phyloP scores from a whole-genome alignment of 2,329 filamentous ascomycete genomes.

The Aspergillus sp. region DNA sequence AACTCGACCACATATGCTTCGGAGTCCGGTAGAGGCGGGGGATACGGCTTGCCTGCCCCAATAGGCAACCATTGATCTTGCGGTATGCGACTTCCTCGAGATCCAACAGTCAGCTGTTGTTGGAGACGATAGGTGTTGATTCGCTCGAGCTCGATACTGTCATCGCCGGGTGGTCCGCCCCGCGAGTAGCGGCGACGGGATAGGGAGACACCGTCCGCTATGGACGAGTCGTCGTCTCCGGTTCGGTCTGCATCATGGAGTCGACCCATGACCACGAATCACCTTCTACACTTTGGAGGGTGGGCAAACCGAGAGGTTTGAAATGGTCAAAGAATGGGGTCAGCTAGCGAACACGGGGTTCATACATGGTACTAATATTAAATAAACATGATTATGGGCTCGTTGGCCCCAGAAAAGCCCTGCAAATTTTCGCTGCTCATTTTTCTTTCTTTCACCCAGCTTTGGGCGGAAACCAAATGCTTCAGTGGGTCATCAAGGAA shows the following conservation, averaged over 20 bases:
- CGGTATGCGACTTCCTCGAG: slow-evolving; percentile 18
- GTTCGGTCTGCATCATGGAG: not conserved
- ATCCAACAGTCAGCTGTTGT: slow-evolving; percentile 23
- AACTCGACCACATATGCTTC: slow-evolving; percentile 59
- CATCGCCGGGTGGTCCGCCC: not conserved
- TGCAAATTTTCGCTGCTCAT: not conserved
- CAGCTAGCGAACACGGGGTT: not conserved
- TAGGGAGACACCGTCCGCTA: not conserved
- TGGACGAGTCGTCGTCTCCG: not conserved
- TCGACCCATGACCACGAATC: not conserved
- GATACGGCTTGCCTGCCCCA: slow-evolving; percentile 49
- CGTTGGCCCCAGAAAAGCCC: not conserved
- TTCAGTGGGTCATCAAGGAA: not conserved
- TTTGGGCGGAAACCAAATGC: not conserved
- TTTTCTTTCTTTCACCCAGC: not conserved
- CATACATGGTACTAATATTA: not conserved
- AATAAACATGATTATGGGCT: not conserved
- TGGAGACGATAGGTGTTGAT: slow-evolving; percentile 24
- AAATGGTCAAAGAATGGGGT: not conserved
- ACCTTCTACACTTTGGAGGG: not conserved
- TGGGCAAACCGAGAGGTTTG: not conserved
- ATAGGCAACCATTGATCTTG: slow-evolving; percentile 21
- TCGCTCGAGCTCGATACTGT: slow-evolving; percentile 18
- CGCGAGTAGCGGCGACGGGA: not conserved
- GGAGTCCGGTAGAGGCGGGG: slow-evolving; percentile 49